A percentile compares a stretch with the other conserved stretches of the same genome.
Conservation (phyloP, 2,329 filamentous ascomycete species). For the Ilyonectria robusta region DNA sequence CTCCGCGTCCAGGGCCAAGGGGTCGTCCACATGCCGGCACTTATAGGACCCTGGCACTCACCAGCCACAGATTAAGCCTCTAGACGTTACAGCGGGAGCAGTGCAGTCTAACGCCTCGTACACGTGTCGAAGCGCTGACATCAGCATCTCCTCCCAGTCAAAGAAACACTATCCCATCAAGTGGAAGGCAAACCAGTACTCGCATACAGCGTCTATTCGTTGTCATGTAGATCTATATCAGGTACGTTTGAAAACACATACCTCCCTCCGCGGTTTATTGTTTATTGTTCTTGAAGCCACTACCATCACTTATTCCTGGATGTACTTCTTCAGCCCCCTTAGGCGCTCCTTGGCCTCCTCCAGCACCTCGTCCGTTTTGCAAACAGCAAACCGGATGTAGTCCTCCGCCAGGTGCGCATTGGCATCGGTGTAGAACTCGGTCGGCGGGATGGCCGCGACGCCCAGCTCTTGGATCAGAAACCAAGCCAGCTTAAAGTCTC, state of each 20-base stretch:
- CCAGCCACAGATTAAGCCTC: slow-evolving; percentile 1
- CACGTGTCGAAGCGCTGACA: neutral
- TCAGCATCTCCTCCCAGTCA: neutral
- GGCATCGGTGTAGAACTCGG: slow-evolving; percentile 92
- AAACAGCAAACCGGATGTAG: slow-evolving; percentile 95
- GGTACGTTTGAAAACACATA: slow-evolving; percentile 20
- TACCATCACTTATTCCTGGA: slow-evolving; percentile 52
- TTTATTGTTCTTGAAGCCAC: slow-evolving; percentile 2
- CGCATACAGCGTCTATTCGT: neutral
- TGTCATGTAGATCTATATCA: slow-evolving; percentile 25
- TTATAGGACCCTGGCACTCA: neutral
- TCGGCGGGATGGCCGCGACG: slow-evolving; percentile 95
- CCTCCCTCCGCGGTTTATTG: slow-evolving; percentile 13
- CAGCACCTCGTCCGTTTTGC: slow-evolving; percentile 90
- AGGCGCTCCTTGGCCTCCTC: slow-evolving; percentile 84
- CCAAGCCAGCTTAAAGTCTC: slow-evolving; percentile 96
- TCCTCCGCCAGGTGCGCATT: slow-evolving; percentile 92
- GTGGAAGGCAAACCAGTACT: neutral
- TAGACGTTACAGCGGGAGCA: neutral
- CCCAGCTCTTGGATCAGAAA: slow-evolving; percentile 97
- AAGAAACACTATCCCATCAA: neutral
- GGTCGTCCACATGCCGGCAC: neutral
- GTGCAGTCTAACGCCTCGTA: neutral
- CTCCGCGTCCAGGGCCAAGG: neutral
- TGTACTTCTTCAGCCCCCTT: slow-evolving; percentile 80